phyloP scores from a whole-genome alignment of 306 rosid genomes.

The Acacia melanoxylon region DNA sequence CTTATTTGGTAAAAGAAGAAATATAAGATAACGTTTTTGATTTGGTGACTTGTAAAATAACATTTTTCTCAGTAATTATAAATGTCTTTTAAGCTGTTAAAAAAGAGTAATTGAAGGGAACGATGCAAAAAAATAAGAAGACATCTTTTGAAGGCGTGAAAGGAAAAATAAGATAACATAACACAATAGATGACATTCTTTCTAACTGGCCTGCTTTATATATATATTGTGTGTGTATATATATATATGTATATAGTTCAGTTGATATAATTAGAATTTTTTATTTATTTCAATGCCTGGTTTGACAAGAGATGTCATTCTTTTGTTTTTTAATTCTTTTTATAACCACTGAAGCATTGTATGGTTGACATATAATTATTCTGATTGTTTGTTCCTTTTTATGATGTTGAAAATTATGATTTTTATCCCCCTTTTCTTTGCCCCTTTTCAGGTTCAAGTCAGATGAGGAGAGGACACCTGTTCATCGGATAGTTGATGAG shows the following conservation, averaged over 20 bases:
- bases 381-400: not conserved
- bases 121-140: not conserved
- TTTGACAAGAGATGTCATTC: not conserved
- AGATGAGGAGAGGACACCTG: slow-evolving; percentile 8
- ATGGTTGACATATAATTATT: not conserved
- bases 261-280: not conserved
- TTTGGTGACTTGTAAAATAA: not conserved
- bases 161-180: not conserved
- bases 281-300: not conserved
- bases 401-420: not conserved
- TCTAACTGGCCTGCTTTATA: not conserved
- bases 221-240: too few species aligned
- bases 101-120: not conserved
- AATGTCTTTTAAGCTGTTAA: not conserved
- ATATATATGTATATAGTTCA: not conserved
- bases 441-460: not conserved
- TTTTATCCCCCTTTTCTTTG: not conserved
- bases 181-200: not conserved
- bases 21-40: not conserved
- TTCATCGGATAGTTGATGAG: not conserved
- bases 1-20: not conserved
- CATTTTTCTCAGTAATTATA: not conserved
- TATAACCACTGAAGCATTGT: not conserved
- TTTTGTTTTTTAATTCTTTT: not conserved
- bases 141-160: not conserved